Evolutionary conservation across 1,139 yeast species (phyloP), one percentile per base, ranked within the genome.

Genomic region (Geotrichum aggregatum): DNA sequence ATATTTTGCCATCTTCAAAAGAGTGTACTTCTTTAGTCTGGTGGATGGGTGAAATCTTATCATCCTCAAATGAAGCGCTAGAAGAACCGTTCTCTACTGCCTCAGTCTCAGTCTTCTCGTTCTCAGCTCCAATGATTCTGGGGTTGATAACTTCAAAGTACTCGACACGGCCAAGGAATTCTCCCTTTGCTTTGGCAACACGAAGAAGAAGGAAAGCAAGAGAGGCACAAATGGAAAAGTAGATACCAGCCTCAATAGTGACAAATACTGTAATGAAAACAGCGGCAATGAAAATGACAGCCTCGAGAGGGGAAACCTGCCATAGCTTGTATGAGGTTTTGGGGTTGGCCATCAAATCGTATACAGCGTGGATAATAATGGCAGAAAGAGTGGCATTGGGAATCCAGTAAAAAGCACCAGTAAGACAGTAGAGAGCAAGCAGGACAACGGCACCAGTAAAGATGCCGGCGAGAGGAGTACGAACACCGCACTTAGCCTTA

Each of bases 401-500:
- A 68, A 91, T 91, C 72, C 80, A 91, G 74, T 76, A 87, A 73
- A 91, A 91, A 4, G 95, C 84, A 50, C 76, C 76, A 10, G 97
- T 88, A 61, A 91, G 78, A 54, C 85, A 84, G 68, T 89, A 91
- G 57, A 91, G 75, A 1, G 97, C 96, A 58, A 91, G 74, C 58
- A 91, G 72, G 22, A 91, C 97, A 67, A 91, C 91, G 36, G 79
- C 80, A 66, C 97, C 98, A 24, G 96, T 88, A 71, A 83, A 86
- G 52, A 88, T 77, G 71, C 97, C 96, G 49, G 96, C 95, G 57
- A 89, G 74, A 31, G 98, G 98, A 38, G 98, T 91, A 65, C 91
- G 80, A 45, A 91, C 98, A 65, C 96, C 96, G 77, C 96, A 89
- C 71, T 89, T 91, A 52, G 95, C 86, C 71, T 91, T 89, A 64